Evolutionary conservation across 306 rosid species (phyloP).

Genomic region (Inga leiocalycina): DNA sequence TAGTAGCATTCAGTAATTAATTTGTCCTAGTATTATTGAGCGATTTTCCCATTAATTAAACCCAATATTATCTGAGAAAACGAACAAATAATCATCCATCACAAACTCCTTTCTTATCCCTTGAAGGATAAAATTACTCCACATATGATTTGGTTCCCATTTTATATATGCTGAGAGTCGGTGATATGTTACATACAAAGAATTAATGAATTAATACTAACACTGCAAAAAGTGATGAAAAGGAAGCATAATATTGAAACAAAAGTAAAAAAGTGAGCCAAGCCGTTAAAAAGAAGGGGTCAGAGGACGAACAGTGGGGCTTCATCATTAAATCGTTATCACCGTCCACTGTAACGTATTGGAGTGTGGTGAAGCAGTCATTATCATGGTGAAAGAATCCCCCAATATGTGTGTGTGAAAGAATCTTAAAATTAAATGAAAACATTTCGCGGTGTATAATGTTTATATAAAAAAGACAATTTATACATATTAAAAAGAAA

Average conservation of each 20-base stretch:
- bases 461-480: too few species aligned
- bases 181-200: not conserved
- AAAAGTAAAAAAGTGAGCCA: not conserved
- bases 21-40: too few species aligned
- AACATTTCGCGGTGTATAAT: not conserved
- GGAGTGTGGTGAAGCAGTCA: not conserved
- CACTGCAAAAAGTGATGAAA: not conserved
- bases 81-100: too few species aligned
- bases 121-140: too few species aligned
- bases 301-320: not conserved
- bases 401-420: too few species aligned
- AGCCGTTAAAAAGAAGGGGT: not conserved
- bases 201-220: too few species aligned
- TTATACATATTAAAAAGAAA: too few species aligned
- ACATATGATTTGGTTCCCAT: too few species aligned
- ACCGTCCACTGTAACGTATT: not conserved
- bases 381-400: not conserved
- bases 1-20: too few species aligned
- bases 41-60: too few species aligned
- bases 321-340: not conserved
- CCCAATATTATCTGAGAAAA: too few species aligned
- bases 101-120: too few species aligned
- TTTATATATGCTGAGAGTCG: not conserved
- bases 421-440: not conserved
- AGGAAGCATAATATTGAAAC: not conserved